Conservation (phyloP, 2,329 filamentous ascomycete genomes). For the Hypoxylon sp. region DNA sequence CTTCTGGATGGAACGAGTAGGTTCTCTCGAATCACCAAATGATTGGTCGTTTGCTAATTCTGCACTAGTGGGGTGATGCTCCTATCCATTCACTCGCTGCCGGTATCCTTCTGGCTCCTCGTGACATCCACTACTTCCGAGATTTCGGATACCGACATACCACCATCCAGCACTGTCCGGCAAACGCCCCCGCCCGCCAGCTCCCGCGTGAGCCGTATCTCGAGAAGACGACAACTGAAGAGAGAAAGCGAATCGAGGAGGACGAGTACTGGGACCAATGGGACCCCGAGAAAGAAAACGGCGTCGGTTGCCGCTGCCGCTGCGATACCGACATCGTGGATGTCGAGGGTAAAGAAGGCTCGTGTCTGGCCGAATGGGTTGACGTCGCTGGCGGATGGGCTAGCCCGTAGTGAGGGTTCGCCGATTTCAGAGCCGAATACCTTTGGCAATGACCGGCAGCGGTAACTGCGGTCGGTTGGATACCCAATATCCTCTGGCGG, state of each 20-base stretch:
- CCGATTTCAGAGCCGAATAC: neutral
- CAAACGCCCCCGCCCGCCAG: conserved; percentile 91
- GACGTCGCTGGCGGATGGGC: conserved; percentile 96
- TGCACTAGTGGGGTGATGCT: conserved; percentile 92
- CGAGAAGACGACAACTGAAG: conserved; percentile 82
- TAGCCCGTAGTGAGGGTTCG: conserved; percentile 44
- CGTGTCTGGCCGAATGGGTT: conserved; percentile 95
- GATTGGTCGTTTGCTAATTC: conserved; percentile 52
- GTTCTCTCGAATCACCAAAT: conserved; percentile 40
- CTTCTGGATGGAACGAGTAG: conserved; percentile 98
- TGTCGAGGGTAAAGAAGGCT: conserved; percentile 97
- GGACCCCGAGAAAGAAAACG: conserved; percentile 92
- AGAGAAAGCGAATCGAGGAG: conserved; percentile 88
- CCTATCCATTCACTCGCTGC: conserved; percentile 98
- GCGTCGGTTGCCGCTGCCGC: conserved; percentile 94
- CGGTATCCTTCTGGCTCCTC: conserved; percentile 82
- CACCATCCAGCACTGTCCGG: conserved; percentile 97
- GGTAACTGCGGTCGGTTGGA: conserved; percentile 28
- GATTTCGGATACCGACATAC: conserved; percentile 99
- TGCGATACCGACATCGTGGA: conserved; percentile 98
- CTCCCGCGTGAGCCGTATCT: conserved; percentile 83
- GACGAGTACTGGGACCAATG: conserved; percentile 95
- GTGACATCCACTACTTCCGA: conserved; percentile 97
- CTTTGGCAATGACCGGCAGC: conserved; percentile 16
- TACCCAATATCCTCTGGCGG: conserved; percentile 26